Evolutionary conservation across 345 rosid genomes (phyloP).

Genomic region (Syzygium aromaticum): DNA sequence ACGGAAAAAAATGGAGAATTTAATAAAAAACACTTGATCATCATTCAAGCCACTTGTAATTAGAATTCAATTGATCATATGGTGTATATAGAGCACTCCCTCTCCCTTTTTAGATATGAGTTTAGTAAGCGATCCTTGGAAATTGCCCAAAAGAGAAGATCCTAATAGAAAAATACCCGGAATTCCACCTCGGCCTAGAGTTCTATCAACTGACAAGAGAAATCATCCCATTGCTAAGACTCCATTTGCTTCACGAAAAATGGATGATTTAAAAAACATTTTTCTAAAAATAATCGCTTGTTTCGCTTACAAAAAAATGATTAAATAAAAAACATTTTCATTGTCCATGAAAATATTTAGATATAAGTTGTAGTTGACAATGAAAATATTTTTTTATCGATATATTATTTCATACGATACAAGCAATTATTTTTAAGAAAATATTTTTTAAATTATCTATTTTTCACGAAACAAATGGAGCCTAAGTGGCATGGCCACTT

Average conservation of each 20-base stretch:
- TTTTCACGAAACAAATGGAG: too few species aligned
- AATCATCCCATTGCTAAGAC: not conserved
- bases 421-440: too few species aligned
- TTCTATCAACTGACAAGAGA: not conserved
- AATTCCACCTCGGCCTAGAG: not conserved
- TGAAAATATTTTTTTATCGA: too few species aligned
- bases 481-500: not conserved
- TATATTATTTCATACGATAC: too few species aligned
- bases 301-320: too few species aligned
- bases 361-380: too few species aligned
- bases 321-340: too few species aligned
- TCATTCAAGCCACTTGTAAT: not conserved
- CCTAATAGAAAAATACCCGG: not conserved
- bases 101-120: not conserved
- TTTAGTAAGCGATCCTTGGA: not conserved
- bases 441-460: too few species aligned
- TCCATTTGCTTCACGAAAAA: too few species aligned
- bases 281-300: too few species aligned
- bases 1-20: not conserved
- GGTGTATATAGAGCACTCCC: not conserved
- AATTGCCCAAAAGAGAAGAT: not conserved
- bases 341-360: too few species aligned
- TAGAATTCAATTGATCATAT: not conserved
- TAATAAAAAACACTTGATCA: not conserved
- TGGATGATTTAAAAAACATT: too few species aligned